phyloP scores from a whole-genome alignment of 2,329 filamentous ascomycete species.

The Teratosphaeria nubilosa region DNA sequence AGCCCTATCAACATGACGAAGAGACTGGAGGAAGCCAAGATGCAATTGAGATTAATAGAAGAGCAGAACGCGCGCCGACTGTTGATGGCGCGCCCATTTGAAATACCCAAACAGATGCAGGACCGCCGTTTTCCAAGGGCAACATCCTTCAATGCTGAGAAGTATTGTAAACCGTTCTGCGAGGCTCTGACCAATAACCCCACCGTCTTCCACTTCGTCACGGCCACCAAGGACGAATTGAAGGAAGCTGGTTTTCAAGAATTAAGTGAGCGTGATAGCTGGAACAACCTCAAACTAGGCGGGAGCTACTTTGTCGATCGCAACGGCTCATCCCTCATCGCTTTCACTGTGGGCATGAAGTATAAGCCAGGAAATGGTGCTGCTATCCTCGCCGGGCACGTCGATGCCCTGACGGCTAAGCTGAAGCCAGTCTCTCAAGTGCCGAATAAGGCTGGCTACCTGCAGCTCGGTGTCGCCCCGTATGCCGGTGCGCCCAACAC shows the following conservation, averaged over 20 bases:
- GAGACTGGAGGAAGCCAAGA: slow-evolving; percentile 71
- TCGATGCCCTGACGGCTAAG: slow-evolving; percentile 82
- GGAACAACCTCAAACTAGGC: slow-evolving; percentile 63
- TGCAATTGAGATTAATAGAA: slow-evolving; percentile 72
- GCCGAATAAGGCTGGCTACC: slow-evolving; percentile 72
- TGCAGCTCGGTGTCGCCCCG: slow-evolving; percentile 82
- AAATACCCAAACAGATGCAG: background rate
- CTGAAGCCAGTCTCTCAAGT: slow-evolving; percentile 86
- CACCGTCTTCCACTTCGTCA: slow-evolving; percentile 84
- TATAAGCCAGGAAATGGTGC: slow-evolving; percentile 80
- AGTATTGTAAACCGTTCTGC: slow-evolving; percentile 42
- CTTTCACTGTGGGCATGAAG: slow-evolving; percentile 69
- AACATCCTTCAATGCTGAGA: slow-evolving; percentile 18
- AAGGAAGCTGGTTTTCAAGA: slow-evolving; percentile 62
- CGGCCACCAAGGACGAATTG: slow-evolving; percentile 65
- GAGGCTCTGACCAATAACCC: slow-evolving; percentile 83
- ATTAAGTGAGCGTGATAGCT: slow-evolving; percentile 70
- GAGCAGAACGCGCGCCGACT: slow-evolving; percentile 2
- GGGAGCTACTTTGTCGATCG: slow-evolving; percentile 84
- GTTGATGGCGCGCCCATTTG: background rate
- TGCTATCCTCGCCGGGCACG: slow-evolving; percentile 81
- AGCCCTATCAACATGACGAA: slow-evolving; percentile 39
- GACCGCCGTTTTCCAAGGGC: slow-evolving; percentile 8
- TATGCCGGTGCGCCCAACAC: slow-evolving; percentile 80
- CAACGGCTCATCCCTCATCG: slow-evolving; percentile 76